Conservation (phyloP, 805 yeast species). For the Metschnikowia dekortorum region DNA sequence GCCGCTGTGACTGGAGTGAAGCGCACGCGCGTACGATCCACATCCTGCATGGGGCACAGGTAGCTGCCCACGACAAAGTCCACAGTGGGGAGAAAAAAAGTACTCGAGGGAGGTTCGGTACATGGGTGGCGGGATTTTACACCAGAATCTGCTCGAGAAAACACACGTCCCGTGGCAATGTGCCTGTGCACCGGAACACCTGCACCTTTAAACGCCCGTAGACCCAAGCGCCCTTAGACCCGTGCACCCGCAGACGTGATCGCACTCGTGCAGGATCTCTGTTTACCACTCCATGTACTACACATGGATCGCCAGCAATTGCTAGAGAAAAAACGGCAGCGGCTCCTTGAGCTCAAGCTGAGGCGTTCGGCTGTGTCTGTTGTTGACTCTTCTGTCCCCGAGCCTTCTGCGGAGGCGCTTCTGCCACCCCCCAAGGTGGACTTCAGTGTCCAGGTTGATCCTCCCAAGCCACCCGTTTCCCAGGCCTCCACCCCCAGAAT, state of each 20-base stretch:
- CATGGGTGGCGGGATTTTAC: too few relatives aligned
- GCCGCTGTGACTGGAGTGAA: background rate
- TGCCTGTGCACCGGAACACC: too few relatives aligned
- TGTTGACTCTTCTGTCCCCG: conserved; percentile 12
- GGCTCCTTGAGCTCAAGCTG: conserved; percentile 26
- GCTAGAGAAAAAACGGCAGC: conserved; percentile 37
- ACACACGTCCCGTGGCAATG: too few relatives aligned
- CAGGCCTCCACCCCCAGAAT: background rate
- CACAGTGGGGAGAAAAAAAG: too few relatives aligned
- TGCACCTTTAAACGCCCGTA: background rate
- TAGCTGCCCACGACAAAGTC: too few relatives aligned
- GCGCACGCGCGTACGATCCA: background rate
- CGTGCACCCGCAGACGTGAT: background rate
- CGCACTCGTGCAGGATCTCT: conserved; percentile 11
- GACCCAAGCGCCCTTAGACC: background rate
- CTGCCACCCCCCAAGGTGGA: conserved; percentile 13
- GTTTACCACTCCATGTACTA: conserved; percentile 5
- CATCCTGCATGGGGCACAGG: too few relatives aligned
- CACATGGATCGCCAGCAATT: conserved; percentile 34
- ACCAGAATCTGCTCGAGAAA: too few relatives aligned
- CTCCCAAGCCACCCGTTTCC: conserved; percentile 4
- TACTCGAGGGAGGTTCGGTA: too few relatives aligned
- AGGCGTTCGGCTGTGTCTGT: conserved; percentile 15
- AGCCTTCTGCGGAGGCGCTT: background rate
- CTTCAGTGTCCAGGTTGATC: conserved; percentile 29